Evolutionary conservation across 2,329 filamentous ascomycete species (phyloP).

Genomic region (Clonostachys solani): DNA sequence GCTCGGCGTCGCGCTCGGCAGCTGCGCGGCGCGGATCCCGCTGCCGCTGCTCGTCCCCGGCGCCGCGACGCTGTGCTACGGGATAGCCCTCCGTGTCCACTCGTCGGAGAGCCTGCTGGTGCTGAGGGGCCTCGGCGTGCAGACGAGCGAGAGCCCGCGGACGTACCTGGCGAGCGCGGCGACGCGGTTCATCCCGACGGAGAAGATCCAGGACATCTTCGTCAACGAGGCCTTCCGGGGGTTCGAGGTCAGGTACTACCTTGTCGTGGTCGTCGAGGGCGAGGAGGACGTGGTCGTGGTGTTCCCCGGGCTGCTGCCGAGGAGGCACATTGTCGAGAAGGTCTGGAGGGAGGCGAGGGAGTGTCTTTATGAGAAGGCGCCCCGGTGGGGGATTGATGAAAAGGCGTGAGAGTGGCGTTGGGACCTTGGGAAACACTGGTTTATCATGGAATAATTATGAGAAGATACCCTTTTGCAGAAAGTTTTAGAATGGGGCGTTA

Average conservation of each 20-base stretch:
- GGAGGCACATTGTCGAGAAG: constrained; percentile 70
- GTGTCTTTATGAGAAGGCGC: constrained; percentile 64
- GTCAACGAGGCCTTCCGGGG: constrained; percentile 94
- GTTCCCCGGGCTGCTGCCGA: constrained; percentile 77
- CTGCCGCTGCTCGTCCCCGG: constrained; percentile 31
- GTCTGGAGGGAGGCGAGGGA: constrained; percentile 85
- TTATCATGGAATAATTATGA: not conserved
- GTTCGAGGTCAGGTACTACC: constrained; percentile 85
- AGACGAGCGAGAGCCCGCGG: constrained; percentile 64
- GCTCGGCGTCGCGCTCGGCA: constrained; percentile 20
- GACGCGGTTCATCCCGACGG: constrained; percentile 75
- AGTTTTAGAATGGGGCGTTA: too few species aligned
- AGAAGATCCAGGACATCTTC: constrained; percentile 86
- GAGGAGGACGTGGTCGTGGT: constrained; percentile 92
- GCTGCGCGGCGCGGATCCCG: constrained; percentile 26
- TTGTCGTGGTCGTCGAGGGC: constrained; percentile 84
- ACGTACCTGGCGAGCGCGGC: constrained; percentile 54
- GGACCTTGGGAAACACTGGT: too few species aligned
- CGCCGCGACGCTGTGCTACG: constrained; percentile 31
- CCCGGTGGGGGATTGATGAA: too few species aligned
- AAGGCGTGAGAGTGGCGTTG: too few species aligned
- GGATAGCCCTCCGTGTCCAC: constrained; percentile 40
- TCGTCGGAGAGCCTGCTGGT: constrained; percentile 82
- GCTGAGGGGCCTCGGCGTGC: constrained; percentile 83
- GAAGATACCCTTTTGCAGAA: not conserved